These are phyloP conservation scores for Claviceps digitariae DNA, from an alignment of 2,329 filamentous ascomycete genomes.

Conservation along the genomic window DNA sequence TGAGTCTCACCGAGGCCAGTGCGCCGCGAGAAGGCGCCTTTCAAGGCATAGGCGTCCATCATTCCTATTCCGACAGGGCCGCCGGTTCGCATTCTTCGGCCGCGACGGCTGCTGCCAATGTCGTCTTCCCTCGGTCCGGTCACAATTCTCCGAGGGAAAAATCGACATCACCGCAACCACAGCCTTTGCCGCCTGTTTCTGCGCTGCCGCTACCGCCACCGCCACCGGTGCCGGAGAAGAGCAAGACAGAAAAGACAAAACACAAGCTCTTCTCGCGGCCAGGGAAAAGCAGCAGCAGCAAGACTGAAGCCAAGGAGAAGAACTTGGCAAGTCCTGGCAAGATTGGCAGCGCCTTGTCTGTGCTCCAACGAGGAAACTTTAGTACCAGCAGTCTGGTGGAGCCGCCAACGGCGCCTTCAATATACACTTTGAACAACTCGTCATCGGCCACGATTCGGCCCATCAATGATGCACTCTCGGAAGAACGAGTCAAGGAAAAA, in stretches of 20 bases:
- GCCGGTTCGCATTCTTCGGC: conserved; percentile 49
- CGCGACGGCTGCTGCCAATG: conserved; percentile 52
- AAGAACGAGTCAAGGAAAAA: conserved; percentile 38
- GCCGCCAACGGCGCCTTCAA: conserved; percentile 39
- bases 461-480: conserved; percentile 30
- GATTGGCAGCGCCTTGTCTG: conserved; percentile 52
- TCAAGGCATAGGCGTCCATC: conserved; percentile 34
- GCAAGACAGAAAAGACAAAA: conserved; percentile 51
- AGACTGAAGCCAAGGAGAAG: conserved; percentile 52
- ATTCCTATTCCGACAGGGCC: conserved; percentile 42
- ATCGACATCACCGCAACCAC: conserved; percentile 20
- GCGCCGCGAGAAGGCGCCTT: conserved; percentile 44
- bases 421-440: conserved; percentile 64
- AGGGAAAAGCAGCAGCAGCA: conserved; percentile 53
- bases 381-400: conserved; percentile 60
- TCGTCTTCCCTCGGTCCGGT: conserved; percentile 55
- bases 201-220: conserved; percentile 19
- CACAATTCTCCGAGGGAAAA: conserved; percentile 35
- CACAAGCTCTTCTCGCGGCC: conserved; percentile 72
- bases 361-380: conserved; percentile 51
- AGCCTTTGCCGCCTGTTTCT: conserved; percentile 24
- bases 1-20: conserved; percentile 53
- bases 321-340: conserved; percentile 61
- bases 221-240: conserved; percentile 39
- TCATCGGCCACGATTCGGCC: conserved; percentile 67